A percentile compares a stretch with the other conserved stretches of the same genome.
Evolutionary conservation across 2,329 filamentous ascomycete genomes (phyloP).

Genomic region (Trichoderma aggressivum): DNA sequence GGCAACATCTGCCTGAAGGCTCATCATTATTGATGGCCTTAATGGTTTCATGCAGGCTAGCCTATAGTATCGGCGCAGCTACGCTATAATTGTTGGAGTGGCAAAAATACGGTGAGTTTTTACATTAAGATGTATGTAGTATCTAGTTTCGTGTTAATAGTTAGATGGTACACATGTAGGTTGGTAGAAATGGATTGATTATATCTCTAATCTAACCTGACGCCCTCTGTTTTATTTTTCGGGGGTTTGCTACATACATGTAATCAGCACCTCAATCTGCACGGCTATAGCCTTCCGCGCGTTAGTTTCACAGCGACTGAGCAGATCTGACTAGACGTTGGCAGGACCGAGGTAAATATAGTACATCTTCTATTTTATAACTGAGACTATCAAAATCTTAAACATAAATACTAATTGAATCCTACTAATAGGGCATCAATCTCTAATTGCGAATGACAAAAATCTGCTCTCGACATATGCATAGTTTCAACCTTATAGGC

Average conservation of each 20-base stretch:
- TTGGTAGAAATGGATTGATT: neutral
- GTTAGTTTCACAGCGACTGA: neutral
- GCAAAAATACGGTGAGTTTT: fast-evolving
- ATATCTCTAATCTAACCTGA: neutral
- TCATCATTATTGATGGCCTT: neutral
- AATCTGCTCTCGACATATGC: neutral
- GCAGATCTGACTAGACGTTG: neutral
- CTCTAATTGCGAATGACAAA: neutral
- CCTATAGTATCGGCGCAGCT: neutral
- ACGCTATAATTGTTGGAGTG: neutral
- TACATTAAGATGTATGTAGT: neutral
- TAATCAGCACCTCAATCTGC: neutral
- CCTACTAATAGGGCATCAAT: no score
- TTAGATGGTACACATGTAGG: neutral
- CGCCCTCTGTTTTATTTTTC: neutral
- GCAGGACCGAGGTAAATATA: neutral
- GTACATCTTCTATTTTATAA: neutral
- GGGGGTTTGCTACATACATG: no score
- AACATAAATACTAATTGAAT: neutral
- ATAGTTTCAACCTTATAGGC: neutral
- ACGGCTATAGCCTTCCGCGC: neutral
- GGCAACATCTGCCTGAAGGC: neutral
- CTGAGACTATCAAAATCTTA: neutral
- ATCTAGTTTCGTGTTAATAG: neutral
- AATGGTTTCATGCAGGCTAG: neutral